Base-by-base conservation (phyloP, 768 basidiomycete genomes). In the Termitomyces sp. region DNA sequence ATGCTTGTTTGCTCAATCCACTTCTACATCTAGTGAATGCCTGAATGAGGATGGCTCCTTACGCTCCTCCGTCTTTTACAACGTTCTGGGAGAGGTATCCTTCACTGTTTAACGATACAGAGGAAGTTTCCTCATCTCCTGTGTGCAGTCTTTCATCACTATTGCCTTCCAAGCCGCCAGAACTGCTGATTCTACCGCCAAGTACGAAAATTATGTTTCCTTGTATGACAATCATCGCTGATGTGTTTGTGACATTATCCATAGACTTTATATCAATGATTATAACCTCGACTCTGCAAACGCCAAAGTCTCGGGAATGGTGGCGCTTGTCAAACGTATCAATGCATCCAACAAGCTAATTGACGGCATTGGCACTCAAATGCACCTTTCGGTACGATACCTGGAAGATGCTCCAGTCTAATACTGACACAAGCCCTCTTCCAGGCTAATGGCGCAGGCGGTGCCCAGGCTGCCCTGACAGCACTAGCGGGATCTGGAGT, bases 151-250 rank as follows among this genome's bases (percentile, higher is more conserved):
- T 50, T 83, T 81, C 68, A 75, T 84, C 65, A 73, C 72, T 36
- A 77, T 82, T 61, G 82, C 83, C 26, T 82, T 82, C 75, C 65
- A 74, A 60, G 77, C 80, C 30, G 82, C 82, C 6, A 71, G 79
- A 12, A 70, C 75, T 40, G 77, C 79, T 12, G 82, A 84, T 68
- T 71, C 77, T 30, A 75, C 63, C 30, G 80, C 82, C 32, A 82
- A 80, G 74, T 78, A 69, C 52, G 67, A 18, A 8, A 40, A 56
- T 20, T 35, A 16, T 20, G n/a, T 43, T 28, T 35, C 23, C 8
- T 14, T 36, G 1, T 13, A 26, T 20, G 6, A n/a, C 23, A 16
- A 16, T 18, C 5, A 1, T 20, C 9, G 18, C n/a, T 44, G 6
- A 56, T 28, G 12, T 28, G 33, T 35, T 16, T 54, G 20, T 43